These are phyloP conservation scores for Hanseniaspora sp. DNA, from an alignment of 1,139 yeast species.

Conservation along the genomic window DNA sequence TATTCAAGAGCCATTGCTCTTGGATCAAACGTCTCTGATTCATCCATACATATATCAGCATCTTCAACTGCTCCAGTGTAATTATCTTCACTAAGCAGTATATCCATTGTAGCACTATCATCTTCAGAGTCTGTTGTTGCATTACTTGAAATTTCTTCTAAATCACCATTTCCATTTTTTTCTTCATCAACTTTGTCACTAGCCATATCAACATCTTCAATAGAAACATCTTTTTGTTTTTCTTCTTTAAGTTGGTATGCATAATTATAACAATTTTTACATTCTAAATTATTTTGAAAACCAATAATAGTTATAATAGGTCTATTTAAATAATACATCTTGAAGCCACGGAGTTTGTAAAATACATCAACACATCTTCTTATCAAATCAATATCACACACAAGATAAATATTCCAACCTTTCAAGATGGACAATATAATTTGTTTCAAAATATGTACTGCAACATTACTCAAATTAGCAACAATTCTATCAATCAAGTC, in stretches of 20 bases:
- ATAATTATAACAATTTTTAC: conserved; percentile 7
- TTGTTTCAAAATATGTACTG: neutral
- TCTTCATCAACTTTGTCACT: neutral
- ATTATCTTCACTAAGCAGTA: neutral
- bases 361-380: conserved; percentile 7
- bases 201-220: neutral
- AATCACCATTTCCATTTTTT: neutral
- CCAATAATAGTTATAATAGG: conserved; percentile 1
- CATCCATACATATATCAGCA: neutral
- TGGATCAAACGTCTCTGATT: neutral
- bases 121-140: neutral
- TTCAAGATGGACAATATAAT: conserved; percentile 1
- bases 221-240: neutral
- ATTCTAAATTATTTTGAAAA: conserved; percentile 2
- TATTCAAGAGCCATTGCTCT: conserved; percentile 6
- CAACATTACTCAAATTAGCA: neutral
- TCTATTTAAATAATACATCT: conserved; percentile 7
- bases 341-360: neutral
- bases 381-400: conserved; percentile 2
- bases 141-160: neutral
- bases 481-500: conserved; percentile 2
- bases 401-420: conserved; percentile 15
- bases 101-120: neutral
- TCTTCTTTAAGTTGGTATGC: neutral
- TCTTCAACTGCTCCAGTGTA: neutral